Base-by-base conservation (phyloP, 78 protist species). In the Creolimax fragrantissima region DNA sequence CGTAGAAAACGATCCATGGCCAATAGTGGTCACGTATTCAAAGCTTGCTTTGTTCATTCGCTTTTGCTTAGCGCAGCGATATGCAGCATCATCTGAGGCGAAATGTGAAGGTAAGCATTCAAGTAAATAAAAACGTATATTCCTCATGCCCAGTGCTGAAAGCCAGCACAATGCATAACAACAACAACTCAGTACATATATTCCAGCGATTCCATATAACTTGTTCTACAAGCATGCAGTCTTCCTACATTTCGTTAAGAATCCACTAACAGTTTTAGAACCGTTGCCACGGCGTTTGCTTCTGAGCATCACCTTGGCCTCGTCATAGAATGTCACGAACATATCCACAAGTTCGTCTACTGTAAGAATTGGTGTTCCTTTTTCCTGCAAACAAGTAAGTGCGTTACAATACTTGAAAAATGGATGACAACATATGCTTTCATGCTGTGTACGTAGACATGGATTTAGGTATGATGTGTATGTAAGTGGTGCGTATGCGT, bases 281-380 rank as follows among this genome's bases (percentile, higher is more conserved):
- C 11, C 11, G 42, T 11, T 83, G 74, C 39, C 74, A 11, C 74
- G 74, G 74, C 74, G 74, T 47, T 47, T 47, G 5, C 4, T 11
- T 41, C 85, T 5, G 39, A 11, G 5, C 5, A 11, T 11, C 37
- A 83, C 5, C 85, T 11, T 5, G 5, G 85, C 5, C 37, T 83
- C 85, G 85, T 83, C 85, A 83, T 83, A 83, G 4, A 83, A n/a
- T 24, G 85, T 83, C 44, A 83, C 85, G 37, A 83, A 83, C 5
- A 83, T 11, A 5, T 83, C 85, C 85, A 83, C 5, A 35, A 83
- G 37, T 5, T 83, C 85, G 5, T 83, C 85, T n/a, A 83, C 5
- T 83, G 85, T 83, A 24, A 83, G 74, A 24, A 47, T 24, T 47
- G 74, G 74, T 11, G 7, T 7, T 7, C 74, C 74, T 11, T 47